Percentiles rank a stretch among this genome's conserved stretches.
Evolutionary conservation across 2,329 filamentous ascomycete species (phyloP).

Genomic region (Hirsutella thompsonii): DNA sequence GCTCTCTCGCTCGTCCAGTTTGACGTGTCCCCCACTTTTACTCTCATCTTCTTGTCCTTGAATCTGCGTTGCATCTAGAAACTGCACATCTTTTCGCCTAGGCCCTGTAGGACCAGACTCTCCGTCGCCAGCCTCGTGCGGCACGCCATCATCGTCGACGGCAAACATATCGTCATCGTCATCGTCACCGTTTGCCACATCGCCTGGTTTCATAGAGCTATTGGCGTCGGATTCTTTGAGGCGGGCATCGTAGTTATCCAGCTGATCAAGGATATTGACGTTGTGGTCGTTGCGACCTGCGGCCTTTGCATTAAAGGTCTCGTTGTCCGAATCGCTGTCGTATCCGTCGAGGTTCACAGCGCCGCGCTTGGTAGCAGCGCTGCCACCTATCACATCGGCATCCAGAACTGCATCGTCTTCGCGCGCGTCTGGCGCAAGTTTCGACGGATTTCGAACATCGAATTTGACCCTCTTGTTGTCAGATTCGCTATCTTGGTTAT

Average conservation of each 20-base stretch:
- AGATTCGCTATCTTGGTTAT: constrained; percentile 39
- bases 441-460: constrained; percentile 88
- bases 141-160: constrained; percentile 44
- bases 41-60: constrained; percentile 66
- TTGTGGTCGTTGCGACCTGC: constrained; percentile 40
- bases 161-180: constrained; percentile 82
- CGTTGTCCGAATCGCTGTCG: constrained; percentile 85
- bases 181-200: constrained; percentile 38
- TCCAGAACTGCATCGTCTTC: constrained; percentile 65
- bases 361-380: constrained; percentile 70
- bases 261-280: constrained; percentile 35
- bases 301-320: constrained; percentile 70
- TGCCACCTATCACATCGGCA: constrained; percentile 81
- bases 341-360: constrained; percentile 96
- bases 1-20: constrained; percentile 41
- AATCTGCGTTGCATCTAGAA: constrained; percentile 50
- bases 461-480: constrained; percentile 72
- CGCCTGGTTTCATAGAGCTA: constrained; percentile 13
- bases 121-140: constrained; percentile 8
- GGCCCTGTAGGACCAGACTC: constrained; percentile 29
- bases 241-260: constrained; percentile 40
- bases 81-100: constrained; percentile 49
- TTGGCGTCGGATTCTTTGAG: constrained; percentile 22
- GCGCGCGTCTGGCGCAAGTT: constrained; percentile 68
- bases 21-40: constrained; percentile 60